These are phyloP conservation scores for Cyberlindnera suaveolens DNA, from an alignment of 805 yeast species.

Conservation along the genomic window DNA sequence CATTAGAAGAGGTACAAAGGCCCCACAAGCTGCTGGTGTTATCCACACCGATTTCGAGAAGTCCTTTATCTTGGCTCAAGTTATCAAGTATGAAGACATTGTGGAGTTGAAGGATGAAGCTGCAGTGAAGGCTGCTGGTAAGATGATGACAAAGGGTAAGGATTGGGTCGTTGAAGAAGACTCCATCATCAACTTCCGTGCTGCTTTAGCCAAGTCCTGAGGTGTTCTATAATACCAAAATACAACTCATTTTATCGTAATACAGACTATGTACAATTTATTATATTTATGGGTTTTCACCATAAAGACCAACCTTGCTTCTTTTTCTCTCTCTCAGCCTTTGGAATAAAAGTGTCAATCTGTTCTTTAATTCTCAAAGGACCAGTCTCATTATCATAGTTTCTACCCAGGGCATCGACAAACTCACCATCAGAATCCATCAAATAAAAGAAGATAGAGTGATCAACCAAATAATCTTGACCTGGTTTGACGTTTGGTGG, in stretches of 20 bases:
- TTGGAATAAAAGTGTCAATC: slow-evolving; percentile 69
- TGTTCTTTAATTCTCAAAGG: slow-evolving; percentile 71
- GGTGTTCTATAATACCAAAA: background rate
- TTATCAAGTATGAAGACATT: slow-evolving; percentile 79
- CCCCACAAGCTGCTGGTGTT: slow-evolving; percentile 99
- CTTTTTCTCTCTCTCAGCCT: slow-evolving; percentile 58
- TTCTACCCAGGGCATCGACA: slow-evolving; percentile 91
- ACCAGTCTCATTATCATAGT: slow-evolving; percentile 74
- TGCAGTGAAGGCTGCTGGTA: slow-evolving; percentile 81
- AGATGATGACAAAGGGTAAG: slow-evolving; percentile 86
- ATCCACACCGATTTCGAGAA: slow-evolving; percentile 93
- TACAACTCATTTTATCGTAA: background rate
- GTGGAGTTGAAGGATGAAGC: slow-evolving; percentile 75
- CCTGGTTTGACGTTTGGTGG: slow-evolving; percentile 93
- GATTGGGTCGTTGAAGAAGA: slow-evolving; percentile 94
- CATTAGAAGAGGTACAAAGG: slow-evolving; percentile 81
- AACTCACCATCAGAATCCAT: slow-evolving; percentile 99
- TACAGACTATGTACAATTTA: slow-evolving; percentile 1
- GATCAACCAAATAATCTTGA: slow-evolving; percentile 94
- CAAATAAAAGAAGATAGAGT: slow-evolving; percentile 91
- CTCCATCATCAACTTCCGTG: slow-evolving; percentile 85
- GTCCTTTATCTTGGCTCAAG: slow-evolving; percentile 91
- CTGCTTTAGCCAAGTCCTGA: slow-evolving; percentile 76
- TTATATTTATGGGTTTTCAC: slow-evolving; percentile 1
- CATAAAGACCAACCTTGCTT: slow-evolving; percentile 43